Evolutionary conservation across 192 early-diverging fungal species (phyloP).

Genomic region (Cetraspora pellucida): DNA sequence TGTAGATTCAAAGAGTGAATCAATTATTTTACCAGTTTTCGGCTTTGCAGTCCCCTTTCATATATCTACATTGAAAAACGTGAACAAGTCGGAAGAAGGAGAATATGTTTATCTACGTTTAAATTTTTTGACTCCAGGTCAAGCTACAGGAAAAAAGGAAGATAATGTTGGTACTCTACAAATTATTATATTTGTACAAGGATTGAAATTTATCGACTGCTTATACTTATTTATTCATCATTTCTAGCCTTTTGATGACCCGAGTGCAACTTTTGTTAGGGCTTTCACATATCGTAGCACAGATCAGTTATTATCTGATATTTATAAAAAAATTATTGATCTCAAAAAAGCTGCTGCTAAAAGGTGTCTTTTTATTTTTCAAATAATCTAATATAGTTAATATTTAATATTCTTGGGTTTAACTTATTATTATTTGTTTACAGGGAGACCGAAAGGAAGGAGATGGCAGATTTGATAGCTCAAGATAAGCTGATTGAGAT

Average conservation of each 20-base stretch:
- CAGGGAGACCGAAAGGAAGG: constrained; percentile 89
- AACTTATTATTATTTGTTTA: not conserved
- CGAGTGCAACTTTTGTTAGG: constrained; percentile 87
- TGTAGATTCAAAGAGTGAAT: constrained; percentile 84
- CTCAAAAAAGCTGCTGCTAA: constrained; percentile 93
- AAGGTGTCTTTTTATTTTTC: constrained; percentile 43
- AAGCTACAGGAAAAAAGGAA: constrained; percentile 91
- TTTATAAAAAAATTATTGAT: constrained; percentile 83
- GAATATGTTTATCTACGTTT: constrained; percentile 88
- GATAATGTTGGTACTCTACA: constrained; percentile 48
- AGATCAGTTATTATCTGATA: constrained; percentile 80
- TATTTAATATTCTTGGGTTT: not conserved
- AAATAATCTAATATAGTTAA: not conserved
- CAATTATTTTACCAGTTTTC: constrained; percentile 93
- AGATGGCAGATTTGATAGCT: constrained; percentile 94
- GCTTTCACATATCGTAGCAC: constrained; percentile 89
- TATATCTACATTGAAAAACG: constrained; percentile 93
- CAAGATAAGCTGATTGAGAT: constrained; percentile 87
- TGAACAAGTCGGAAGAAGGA: constrained; percentile 92
- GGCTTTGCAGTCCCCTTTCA: constrained; percentile 98
- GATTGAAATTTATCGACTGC: not conserved
- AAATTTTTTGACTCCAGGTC: constrained; percentile 95
- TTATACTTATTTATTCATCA: not conserved
- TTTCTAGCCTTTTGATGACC: constrained; percentile 79
- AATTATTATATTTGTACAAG: not conserved